These are phyloP conservation scores for Fusarium longipes DNA, from an alignment of 2,329 filamentous ascomycete species.

Conservation along the genomic window DNA sequence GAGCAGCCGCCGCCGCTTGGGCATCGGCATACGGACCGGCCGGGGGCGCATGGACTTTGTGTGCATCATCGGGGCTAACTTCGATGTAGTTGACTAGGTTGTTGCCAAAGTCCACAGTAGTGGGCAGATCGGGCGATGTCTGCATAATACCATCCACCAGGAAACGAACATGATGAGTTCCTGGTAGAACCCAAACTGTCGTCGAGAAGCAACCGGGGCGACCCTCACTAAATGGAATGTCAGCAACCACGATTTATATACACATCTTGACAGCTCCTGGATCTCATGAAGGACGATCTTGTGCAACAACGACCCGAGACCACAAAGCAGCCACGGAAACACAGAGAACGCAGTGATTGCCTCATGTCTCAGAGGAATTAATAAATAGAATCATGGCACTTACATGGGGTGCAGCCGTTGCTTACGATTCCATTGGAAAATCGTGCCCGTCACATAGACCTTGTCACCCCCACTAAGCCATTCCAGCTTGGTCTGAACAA, in stretches of 20 bases:
- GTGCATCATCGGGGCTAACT: slow-evolving; percentile 79
- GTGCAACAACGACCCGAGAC: slow-evolving; percentile 42
- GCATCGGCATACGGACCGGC: slow-evolving; percentile 47
- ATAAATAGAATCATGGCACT: slow-evolving; percentile 54
- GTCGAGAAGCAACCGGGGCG: slow-evolving; percentile 76
- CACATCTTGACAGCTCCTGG: slow-evolving; percentile 2
- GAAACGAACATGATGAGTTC: slow-evolving; percentile 97
- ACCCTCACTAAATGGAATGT: slow-evolving; percentile 57
- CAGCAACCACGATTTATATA: slow-evolving; percentile 23
- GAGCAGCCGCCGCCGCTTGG: slow-evolving; percentile 19
- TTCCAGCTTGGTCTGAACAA: slow-evolving; percentile 85
- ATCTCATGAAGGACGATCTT: slow-evolving; percentile 2
- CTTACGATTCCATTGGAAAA: slow-evolving; percentile 97
- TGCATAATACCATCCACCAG: slow-evolving; percentile 94
- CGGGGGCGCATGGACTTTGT: slow-evolving; percentile 48
- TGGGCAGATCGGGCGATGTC: slow-evolving; percentile 86
- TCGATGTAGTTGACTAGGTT: slow-evolving; percentile 99
- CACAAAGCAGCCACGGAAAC: slow-evolving; percentile 40
- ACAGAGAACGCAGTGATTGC: slow-evolving; percentile 43
- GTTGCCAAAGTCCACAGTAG: slow-evolving; percentile 97
- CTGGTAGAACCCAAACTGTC: slow-evolving; percentile 84
- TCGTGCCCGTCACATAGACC: slow-evolving; percentile 96
- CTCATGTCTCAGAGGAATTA: slow-evolving; percentile 37
- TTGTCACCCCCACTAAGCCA: slow-evolving; percentile 88
- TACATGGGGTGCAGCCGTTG: slow-evolving; percentile 88